Evolutionary conservation across 495 filamentous ascomycete species (phyloP), one percentile per base, ranked within the genome.

Genomic region (Hypoxylon lienhwacheense): DNA sequence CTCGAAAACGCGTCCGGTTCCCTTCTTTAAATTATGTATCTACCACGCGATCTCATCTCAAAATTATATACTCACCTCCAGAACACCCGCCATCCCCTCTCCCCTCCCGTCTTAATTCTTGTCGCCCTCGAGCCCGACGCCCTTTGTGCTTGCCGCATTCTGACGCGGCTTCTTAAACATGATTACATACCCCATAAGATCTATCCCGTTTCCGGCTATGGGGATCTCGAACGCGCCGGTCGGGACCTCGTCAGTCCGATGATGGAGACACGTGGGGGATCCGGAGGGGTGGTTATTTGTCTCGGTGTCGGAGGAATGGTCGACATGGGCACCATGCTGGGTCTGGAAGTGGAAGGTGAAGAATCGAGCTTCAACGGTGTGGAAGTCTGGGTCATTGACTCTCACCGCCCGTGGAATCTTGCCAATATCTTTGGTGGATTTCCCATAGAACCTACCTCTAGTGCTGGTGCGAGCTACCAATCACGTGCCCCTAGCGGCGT

Each of bases 101-200:
- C 90, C 3, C 87, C 91, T 29, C 89, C 90, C 3, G 88, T 97
- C 54, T 79, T 97, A n/a, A 83, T 98, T 47, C 85, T 98, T 39
- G 90, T 90, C 52, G 88, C 91, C 22, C 86, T 97, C 64, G 93
- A 96, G 67, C 89, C 92, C 35, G 93, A 98, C 76, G 88, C 92
- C 42, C 84, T 98, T 26, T 97, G 93, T 73, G 95, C 91, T 42
- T 91, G 90, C 64, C 90, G 91, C 42, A 97, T 98, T 46, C 81
- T 98, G 11, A 93, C 93, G 1, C 80, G 84, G 10, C 80, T 97
- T 12, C 78, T 98, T 41, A 96, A 92, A 75, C 87, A 90, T 76
- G 93, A 98, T 77, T 97, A 92, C 66, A 95, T 98, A 58, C 86
- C 86, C n/a, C 92, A 97, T 73, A 97, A 96, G 77, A 95, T 97